phyloP scores from a whole-genome alignment of 2,329 filamentous ascomycete species.

The Trichothecium roseum region DNA sequence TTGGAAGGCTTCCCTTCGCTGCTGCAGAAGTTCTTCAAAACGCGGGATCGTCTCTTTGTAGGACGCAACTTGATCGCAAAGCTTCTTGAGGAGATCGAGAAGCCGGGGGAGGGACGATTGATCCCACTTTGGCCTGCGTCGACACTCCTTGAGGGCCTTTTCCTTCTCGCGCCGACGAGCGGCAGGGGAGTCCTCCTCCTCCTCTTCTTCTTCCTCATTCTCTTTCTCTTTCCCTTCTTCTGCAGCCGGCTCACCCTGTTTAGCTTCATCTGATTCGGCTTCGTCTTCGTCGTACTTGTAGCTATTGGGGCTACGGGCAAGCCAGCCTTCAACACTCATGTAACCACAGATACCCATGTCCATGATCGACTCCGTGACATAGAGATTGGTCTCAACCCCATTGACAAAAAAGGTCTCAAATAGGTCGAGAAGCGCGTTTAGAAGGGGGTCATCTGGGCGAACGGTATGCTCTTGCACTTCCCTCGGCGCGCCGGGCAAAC shows the following conservation, averaged over 20 bases:
- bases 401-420: slow-evolving; percentile 80
- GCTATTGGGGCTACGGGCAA: slow-evolving; percentile 60
- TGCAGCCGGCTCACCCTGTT: neutral
- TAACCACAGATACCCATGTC: slow-evolving; percentile 77
- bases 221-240: neutral
- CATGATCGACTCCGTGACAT: slow-evolving; percentile 73
- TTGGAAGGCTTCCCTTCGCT: slow-evolving; percentile 53
- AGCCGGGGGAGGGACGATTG: slow-evolving; percentile 40
- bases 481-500: slow-evolving; percentile 48
- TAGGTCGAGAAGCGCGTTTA: slow-evolving; percentile 57
- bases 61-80: slow-evolving; percentile 50
- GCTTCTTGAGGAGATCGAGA: slow-evolving; percentile 44
- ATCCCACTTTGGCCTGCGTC: slow-evolving; percentile 42
- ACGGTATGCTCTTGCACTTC: slow-evolving; percentile 53
- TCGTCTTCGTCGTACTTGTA: slow-evolving; percentile 33
- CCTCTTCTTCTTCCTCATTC: slow-evolving; percentile 4
- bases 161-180: slow-evolving; percentile 19
- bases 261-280: neutral
- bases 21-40: slow-evolving; percentile 62
- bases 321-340: slow-evolving; percentile 82
- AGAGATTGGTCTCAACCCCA: slow-evolving; percentile 81
- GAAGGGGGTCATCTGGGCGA: slow-evolving; percentile 49
- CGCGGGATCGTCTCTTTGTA: slow-evolving; percentile 58
- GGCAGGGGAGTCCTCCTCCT: too few species aligned
- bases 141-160: slow-evolving; percentile 38